Percentiles rank a stretch among this genome's conserved stretches.
Conservation (phyloP, 768 basidiomycete species). For the Tylopilus intermedius region DNA sequence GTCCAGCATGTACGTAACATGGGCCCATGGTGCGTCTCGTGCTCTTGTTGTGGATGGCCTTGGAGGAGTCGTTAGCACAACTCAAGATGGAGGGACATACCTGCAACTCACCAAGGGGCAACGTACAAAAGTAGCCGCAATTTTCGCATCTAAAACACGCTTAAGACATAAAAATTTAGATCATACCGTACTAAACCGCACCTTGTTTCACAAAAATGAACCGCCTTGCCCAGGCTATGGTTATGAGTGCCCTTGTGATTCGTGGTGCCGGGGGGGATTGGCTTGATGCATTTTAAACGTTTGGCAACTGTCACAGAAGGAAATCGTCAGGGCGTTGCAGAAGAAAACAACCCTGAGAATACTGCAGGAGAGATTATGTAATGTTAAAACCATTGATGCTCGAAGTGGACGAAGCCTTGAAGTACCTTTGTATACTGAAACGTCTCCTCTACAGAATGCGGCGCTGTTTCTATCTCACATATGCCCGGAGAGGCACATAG, state of each 20-base stretch:
- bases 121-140: slow-evolving; percentile 56
- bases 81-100: rapidly evolving
- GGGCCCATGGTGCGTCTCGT: slow-evolving; percentile 60
- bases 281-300: slow-evolving; percentile 45
- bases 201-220: slow-evolving; percentile 54
- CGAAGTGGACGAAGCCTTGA: no score
- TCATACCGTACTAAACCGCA: slow-evolving; percentile 19
- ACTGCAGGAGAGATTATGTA: slow-evolving; percentile 29
- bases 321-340: neutral
- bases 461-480: slow-evolving; percentile 55
- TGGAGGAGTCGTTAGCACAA: neutral
- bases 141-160: slow-evolving; percentile 39
- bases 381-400: neutral
- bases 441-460: slow-evolving; percentile 56
- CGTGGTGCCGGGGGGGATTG: slow-evolving; percentile 39
- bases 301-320: slow-evolving; percentile 36
- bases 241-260: slow-evolving; percentile 45
- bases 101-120: slow-evolving; percentile 44
- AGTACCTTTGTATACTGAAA: slow-evolving; percentile 63
- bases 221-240: slow-evolving; percentile 42
- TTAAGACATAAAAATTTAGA: neutral
- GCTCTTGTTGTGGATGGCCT: slow-evolving; percentile 59
- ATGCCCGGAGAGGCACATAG: slow-evolving; percentile 45
- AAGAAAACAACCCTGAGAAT: slow-evolving; percentile 42
- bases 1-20: slow-evolving; percentile 58